Percentiles rank a stretch among this genome's conserved stretches.
Conservation (phyloP, 768 basidiomycete genomes). For the Nidularia pulvinata region DNA sequence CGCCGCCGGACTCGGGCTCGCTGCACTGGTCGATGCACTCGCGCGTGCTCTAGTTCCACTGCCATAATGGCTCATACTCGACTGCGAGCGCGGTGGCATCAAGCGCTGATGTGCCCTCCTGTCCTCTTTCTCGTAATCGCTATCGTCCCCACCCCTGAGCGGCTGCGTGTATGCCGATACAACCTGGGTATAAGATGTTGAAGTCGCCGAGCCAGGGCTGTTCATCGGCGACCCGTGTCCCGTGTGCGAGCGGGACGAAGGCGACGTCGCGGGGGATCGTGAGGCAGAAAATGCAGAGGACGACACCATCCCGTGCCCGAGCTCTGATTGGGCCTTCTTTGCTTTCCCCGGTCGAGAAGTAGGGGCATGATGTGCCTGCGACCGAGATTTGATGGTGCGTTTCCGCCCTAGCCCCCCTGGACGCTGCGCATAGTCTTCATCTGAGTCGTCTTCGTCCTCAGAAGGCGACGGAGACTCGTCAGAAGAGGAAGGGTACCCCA, state of each 20-base stretch:
- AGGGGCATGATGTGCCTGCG: not conserved
- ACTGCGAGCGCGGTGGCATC: constrained; percentile 25
- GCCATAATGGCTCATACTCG: constrained; percentile 26
- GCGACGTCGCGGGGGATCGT: constrained; percentile 8
- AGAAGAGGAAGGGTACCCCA: constrained; percentile 23
- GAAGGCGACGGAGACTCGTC: constrained; percentile 20
- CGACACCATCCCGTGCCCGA: constrained; percentile 28
- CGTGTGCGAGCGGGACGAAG: constrained; percentile 20
- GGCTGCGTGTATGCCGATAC: not conserved
- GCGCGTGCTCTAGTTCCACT: constrained; percentile 35
- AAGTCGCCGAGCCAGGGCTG: no score
- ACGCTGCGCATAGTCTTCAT: not conserved
- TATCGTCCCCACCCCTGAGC: not conserved
- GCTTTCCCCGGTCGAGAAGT: not conserved
- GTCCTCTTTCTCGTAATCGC: not conserved
- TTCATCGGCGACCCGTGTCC: constrained; percentile 15
- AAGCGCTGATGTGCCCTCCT: constrained; percentile 1
- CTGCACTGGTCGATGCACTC: constrained; percentile 59
- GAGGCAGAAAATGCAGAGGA: constrained; percentile 2
- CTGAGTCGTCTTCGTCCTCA: constrained; percentile 11
- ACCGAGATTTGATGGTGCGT: not conserved
- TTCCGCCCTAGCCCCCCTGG: not conserved
- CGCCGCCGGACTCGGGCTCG: constrained; percentile 49
- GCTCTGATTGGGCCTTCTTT: constrained; percentile 30
- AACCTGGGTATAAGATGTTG: no score